These are phyloP conservation scores for Penicillium paneum DNA, from an alignment of 2,329 filamentous ascomycete species.

Conservation along the genomic window DNA sequence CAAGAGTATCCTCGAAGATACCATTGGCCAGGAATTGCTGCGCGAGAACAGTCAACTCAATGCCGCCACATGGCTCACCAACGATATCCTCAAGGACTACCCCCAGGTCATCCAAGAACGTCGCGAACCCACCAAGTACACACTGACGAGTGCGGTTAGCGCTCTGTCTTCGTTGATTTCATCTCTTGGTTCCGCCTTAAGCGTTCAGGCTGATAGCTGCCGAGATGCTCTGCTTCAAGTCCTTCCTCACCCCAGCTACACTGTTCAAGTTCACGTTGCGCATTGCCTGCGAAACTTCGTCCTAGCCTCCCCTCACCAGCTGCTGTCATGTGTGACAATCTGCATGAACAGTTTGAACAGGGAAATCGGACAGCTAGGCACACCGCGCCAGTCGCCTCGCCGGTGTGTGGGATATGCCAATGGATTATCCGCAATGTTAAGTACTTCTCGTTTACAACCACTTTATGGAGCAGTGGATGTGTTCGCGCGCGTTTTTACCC, in stretches of 20 bases:
- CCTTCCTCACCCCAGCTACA: constrained; percentile 91
- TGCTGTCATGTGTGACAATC: constrained; percentile 85
- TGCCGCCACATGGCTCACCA: constrained; percentile 77
- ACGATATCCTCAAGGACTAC: constrained; percentile 89
- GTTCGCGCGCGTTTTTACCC: constrained; percentile 83
- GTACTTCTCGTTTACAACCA: constrained; percentile 81
- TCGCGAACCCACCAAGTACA: constrained; percentile 83
- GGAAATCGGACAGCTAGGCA: constrained; percentile 74
- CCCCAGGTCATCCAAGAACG: constrained; percentile 84
- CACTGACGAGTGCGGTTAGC: constrained; percentile 73
- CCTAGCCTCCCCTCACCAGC: constrained; percentile 84
- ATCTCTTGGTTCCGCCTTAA: constrained; percentile 77
- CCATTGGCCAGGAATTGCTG: constrained; percentile 75
- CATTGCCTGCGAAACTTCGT: constrained; percentile 84
- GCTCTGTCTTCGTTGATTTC: constrained; percentile 75
- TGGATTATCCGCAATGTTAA: constrained; percentile 84
- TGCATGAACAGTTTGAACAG: constrained; percentile 94
- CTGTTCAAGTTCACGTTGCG: constrained; percentile 86
- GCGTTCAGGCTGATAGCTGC: constrained; percentile 73
- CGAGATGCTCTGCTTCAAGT: constrained; percentile 86
- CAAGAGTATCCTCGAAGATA: constrained; percentile 76
- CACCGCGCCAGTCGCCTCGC: constrained; percentile 72
- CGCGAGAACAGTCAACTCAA: constrained; percentile 85
- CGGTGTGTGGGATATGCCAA: constrained; percentile 89
- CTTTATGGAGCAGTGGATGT: constrained; percentile 94